Conservation (phyloP, 2,329 filamentous ascomycete genomes). For the Paraphoma sp. region DNA sequence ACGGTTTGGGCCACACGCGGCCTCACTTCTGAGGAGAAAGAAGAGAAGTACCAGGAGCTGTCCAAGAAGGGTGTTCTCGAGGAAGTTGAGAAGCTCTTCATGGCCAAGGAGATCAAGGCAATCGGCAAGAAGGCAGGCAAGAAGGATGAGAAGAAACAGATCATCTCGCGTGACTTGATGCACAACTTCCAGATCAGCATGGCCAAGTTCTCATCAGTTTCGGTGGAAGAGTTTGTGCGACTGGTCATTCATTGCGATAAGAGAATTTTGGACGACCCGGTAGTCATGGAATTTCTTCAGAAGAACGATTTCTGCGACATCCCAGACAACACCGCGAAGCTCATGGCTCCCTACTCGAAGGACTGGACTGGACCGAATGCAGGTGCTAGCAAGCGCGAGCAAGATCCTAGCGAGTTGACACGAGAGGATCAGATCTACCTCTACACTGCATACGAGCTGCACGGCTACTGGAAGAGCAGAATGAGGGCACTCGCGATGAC, state of each 20-base stretch:
- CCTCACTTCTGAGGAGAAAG: slow-evolving; percentile 84
- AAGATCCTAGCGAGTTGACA: slow-evolving; percentile 86
- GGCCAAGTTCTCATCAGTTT: slow-evolving; percentile 86
- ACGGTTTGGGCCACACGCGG: slow-evolving; percentile 92
- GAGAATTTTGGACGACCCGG: slow-evolving; percentile 84
- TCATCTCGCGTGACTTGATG: slow-evolving; percentile 84
- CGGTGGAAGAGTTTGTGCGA: slow-evolving; percentile 83
- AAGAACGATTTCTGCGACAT: slow-evolving; percentile 92
- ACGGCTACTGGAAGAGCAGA: slow-evolving; percentile 98
- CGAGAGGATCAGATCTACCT: slow-evolving; percentile 95
- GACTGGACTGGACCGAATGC: slow-evolving; percentile 94
- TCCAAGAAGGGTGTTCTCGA: slow-evolving; percentile 94
- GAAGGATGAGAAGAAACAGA: slow-evolving; percentile 95
- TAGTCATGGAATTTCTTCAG: slow-evolving; percentile 96
- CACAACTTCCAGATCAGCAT: slow-evolving; percentile 72
- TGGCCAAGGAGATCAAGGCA: slow-evolving; percentile 95
- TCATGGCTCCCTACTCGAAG: slow-evolving; percentile 93
- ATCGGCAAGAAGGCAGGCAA: slow-evolving; percentile 74
- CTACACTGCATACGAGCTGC: slow-evolving; percentile 89
- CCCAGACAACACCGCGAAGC: slow-evolving; percentile 86
- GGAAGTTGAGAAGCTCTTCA: slow-evolving; percentile 95
- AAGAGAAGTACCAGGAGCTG: slow-evolving; percentile 94
- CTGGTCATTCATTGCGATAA: slow-evolving; percentile 96
- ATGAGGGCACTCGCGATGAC: slow-evolving; percentile 91
- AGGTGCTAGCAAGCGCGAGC: slow-evolving; percentile 76